Evolutionary conservation across 805 yeast species (phyloP).

Genomic region (Zygotorulaspora florentina): DNA sequence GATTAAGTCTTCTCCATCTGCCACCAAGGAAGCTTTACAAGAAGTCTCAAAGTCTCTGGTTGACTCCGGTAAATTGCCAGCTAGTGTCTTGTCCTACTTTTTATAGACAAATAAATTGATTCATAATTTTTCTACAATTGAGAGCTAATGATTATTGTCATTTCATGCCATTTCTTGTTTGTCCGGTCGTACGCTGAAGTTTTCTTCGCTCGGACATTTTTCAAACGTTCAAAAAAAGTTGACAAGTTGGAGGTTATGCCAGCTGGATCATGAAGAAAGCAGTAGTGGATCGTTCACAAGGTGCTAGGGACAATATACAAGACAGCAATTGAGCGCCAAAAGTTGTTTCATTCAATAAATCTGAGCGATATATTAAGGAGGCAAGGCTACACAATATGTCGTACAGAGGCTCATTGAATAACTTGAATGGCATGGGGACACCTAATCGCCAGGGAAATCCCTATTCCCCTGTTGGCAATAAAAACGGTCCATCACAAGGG

Average conservation of each 20-base stretch:
- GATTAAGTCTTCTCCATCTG: slow-evolving; percentile 50
- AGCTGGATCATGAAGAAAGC: background rate
- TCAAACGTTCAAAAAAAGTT: background rate
- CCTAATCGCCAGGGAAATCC: slow-evolving; percentile 15
- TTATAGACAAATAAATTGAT: slow-evolving; percentile 16
- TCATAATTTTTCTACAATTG: slow-evolving; percentile 2
- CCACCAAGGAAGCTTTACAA: slow-evolving; percentile 55
- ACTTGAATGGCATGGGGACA: slow-evolving; percentile 18
- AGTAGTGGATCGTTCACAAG: too few species aligned
- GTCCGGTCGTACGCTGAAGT: background rate
- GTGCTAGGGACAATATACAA: too few species aligned
- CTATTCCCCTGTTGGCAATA: slow-evolving; percentile 8
- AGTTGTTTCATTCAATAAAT: too few species aligned
- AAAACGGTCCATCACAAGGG: slow-evolving; percentile 2
- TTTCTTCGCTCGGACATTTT: slow-evolving; percentile 1
- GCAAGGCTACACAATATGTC: slow-evolving; percentile 15
- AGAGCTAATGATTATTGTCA: background rate
- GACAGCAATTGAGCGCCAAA: too few species aligned
- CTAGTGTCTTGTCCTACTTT: slow-evolving; percentile 52
- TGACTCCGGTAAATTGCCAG: slow-evolving; percentile 52
- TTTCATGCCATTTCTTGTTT: background rate
- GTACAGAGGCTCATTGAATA: slow-evolving; percentile 22
- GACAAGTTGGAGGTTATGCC: background rate
- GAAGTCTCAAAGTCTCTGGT: slow-evolving; percentile 52
- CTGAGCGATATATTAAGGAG: background rate